Percentiles rank a stretch among this genome's conserved stretches.
These are phyloP conservation scores for Tulasnella calospora DNA, from an alignment of 768 basidiomycete genomes.

Conservation along the genomic window DNA sequence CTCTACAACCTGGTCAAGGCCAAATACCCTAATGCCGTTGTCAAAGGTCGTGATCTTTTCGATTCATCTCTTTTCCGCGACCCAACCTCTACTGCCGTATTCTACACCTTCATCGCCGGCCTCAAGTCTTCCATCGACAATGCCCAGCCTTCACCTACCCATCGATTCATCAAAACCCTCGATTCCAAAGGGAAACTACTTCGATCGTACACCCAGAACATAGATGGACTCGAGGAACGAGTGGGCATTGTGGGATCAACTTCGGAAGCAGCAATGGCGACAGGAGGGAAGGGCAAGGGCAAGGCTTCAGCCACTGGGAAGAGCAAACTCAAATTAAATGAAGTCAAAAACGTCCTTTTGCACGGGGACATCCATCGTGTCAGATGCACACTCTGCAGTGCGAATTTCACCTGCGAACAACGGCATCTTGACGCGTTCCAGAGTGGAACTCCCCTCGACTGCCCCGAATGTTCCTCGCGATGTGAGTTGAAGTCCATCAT, in stretches of 20 bases:
- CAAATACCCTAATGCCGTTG: conserved; percentile 70
- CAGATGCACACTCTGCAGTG: conserved; percentile 78
- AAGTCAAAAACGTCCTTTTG: conserved; percentile 84
- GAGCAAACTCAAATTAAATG: conserved; percentile 58
- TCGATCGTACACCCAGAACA: conserved; percentile 95
- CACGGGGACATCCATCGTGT: conserved; percentile 93
- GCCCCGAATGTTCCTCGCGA: conserved; percentile 76
- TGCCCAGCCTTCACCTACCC: conserved; percentile 79
- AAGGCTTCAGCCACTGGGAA: conserved; percentile 59
- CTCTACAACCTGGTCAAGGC: conserved; percentile 87
- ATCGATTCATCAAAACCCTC: conserved; percentile 79
- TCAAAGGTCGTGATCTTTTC: conserved; percentile 93
- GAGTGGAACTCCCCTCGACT: conserved; percentile 70
- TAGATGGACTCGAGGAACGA: conserved; percentile 86
- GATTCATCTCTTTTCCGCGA: conserved; percentile 89
- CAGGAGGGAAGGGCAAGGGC: conserved; percentile 25
- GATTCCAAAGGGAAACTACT: conserved; percentile 79
- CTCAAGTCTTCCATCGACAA: conserved; percentile 77
- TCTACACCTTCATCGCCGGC: conserved; percentile 92
- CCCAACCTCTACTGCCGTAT: conserved; percentile 75
- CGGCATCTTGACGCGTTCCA: conserved; percentile 61
- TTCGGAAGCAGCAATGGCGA: conserved; percentile 4
- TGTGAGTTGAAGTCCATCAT: conserved; percentile 50
- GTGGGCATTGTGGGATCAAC: conserved; percentile 62
- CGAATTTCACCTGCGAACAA: conserved; percentile 63